Conservation (phyloP, 306 rosid genomes). For the Lablab purpureus region DNA sequence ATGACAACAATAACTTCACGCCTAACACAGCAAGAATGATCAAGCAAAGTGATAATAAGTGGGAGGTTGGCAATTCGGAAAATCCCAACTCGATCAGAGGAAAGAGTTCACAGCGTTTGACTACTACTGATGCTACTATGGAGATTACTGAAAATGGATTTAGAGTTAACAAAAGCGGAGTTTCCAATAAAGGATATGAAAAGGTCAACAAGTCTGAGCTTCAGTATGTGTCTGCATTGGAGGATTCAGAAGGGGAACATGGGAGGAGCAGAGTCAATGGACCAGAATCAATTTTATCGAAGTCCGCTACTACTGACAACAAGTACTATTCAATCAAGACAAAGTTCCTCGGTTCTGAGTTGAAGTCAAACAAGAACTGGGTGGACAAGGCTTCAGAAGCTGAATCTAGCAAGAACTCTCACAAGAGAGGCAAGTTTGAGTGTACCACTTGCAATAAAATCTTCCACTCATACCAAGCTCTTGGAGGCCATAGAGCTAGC, state of each 20-base stretch:
- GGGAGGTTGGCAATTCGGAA: conserved; percentile 47
- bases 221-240: conserved; percentile 44
- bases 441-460: conserved; percentile 79
- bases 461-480: conserved; percentile 88
- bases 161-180: conserved; percentile 38
- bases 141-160: conserved; percentile 36
- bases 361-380: conserved; percentile 47
- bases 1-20: conserved; percentile 24
- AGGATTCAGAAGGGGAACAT: conserved; percentile 48
- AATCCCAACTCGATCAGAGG: conserved; percentile 42
- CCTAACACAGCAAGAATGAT: conserved; percentile 25
- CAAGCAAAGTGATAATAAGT: conserved; percentile 45
- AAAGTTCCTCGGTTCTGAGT: conserved; percentile 47
- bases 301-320: conserved; percentile 35
- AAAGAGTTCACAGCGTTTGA: conserved; percentile 42
- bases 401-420: conserved; percentile 53
- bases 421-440: conserved; percentile 71
- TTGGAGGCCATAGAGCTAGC: conserved; percentile 96
- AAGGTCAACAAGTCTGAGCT: conserved; percentile 44
- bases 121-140: neutral
- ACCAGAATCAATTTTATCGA: conserved; percentile 49
- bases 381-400: conserved; percentile 42
- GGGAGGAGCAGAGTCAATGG: conserved; percentile 51
- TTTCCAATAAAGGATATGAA: conserved; percentile 47
- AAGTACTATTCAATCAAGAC: conserved; percentile 58